phyloP scores from a whole-genome alignment of 1,139 yeast species.

The Geotrichum europaeum region DNA sequence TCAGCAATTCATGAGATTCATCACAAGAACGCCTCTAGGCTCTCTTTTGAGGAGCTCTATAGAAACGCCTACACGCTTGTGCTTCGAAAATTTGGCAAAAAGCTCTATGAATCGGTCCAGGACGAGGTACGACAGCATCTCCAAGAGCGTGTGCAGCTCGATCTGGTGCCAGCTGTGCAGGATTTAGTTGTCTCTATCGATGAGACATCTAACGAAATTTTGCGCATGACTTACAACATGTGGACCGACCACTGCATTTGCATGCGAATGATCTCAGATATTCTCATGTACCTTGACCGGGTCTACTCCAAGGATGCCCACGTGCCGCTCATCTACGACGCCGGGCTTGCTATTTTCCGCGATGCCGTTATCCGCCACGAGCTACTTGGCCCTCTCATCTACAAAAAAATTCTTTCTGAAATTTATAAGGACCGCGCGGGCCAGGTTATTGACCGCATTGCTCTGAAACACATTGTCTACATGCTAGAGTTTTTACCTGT shows the following conservation, averaged over 20 bases:
- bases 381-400: constrained; percentile 44
- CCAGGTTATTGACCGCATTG: constrained; percentile 52
- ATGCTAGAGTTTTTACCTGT: constrained; percentile 62
- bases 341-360: constrained; percentile 60
- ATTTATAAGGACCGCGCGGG: constrained; percentile 58
- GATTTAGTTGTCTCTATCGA: constrained; percentile 9
- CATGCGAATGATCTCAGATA: constrained; percentile 79
- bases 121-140: constrained; percentile 49
- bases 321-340: constrained; percentile 63
- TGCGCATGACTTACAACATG: constrained; percentile 44
- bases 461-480: constrained; percentile 54
- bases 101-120: constrained; percentile 59
- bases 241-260: constrained; percentile 77
- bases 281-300: constrained; percentile 77
- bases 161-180: constrained; percentile 21
- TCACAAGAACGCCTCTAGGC: constrained; percentile 61
- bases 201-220: constrained; percentile 31
- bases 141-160: constrained; percentile 29
- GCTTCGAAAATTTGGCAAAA: constrained; percentile 63
- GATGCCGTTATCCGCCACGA: constrained; percentile 32
- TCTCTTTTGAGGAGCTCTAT: constrained; percentile 82
- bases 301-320: constrained; percentile 75
- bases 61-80: constrained; percentile 77
- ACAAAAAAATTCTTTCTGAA: constrained; percentile 49
- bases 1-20: constrained; percentile 75